These are phyloP conservation scores for Diophrys appendiculata DNA, from an alignment of 73 alveolate genomes.

Conservation along the genomic window DNA sequence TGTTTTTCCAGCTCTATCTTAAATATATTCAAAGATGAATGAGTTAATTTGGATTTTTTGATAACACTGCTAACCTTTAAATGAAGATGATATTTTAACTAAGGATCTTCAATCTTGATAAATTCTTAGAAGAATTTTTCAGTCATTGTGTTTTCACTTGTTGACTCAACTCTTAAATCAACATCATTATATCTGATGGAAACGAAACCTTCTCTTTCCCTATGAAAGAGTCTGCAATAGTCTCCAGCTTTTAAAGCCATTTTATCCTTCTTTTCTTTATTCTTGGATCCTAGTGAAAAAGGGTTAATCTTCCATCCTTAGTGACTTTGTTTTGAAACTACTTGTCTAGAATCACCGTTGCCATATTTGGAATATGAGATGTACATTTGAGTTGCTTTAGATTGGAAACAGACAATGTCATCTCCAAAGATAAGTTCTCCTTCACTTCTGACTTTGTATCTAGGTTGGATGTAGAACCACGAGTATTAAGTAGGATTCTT, in stretches of 20 bases:
- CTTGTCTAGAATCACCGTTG: background rate
- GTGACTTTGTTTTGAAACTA: background rate
- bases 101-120: background rate
- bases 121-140: background rate
- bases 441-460: slow-evolving; percentile 4
- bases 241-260: slow-evolving; percentile 10
- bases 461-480: slow-evolving; percentile 8
- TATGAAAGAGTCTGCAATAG: slow-evolving; percentile 5
- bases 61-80: background rate
- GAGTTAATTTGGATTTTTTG: slow-evolving; percentile 9
- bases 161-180: background rate
- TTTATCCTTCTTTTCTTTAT: background rate
- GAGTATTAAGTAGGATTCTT: background rate
- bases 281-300: background rate
- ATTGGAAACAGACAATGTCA: slow-evolving; percentile 3
- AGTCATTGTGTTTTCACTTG: background rate
- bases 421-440: slow-evolving; percentile 11
- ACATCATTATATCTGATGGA: slow-evolving; percentile 5
- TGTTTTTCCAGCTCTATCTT: slow-evolving; percentile 14
- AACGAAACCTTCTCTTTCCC: slow-evolving; percentile 16
- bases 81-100: background rate
- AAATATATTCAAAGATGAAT: background rate
- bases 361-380: background rate
- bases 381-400: slow-evolving; percentile 4
- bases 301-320: slow-evolving; percentile 14